Base-by-base conservation (phyloP, 768 basidiomycete genomes). In the Leccinum broughii region DNA sequence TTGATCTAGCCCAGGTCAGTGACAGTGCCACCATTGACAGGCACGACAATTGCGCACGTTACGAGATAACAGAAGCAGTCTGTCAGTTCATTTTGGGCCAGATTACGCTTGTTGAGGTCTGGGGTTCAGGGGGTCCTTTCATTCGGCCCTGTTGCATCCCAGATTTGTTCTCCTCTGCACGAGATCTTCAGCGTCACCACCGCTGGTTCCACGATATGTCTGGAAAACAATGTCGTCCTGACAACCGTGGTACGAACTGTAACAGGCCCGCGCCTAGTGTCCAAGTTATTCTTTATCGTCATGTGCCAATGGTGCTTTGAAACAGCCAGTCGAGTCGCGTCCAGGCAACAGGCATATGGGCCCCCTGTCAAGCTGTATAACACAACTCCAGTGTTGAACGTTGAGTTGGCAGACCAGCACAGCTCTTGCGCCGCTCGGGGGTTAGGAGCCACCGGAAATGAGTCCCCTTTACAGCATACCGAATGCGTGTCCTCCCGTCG, bases 41-140 rank as follows among this genome's bases (percentile, higher is more conserved):
- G 56, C 46, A 37, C 50, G 7, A 53, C 50, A 39, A 9, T 15
- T 30, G 57, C 61, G 2, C 57, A 62, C 51, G 34, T 13, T 50
- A 28, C 30, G 49, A 66, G 49, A 66, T 69, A 66, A 68, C 55
- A 56, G 51, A 15, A 39, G 55, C 52, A 37, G 54, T 32, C 57
- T 39, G 58, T 44, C 58, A 32, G 13, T 35, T 52, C 55, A 60
- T 49, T 58, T 56, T 44, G 56, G 49, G 52, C 50, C 28, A 51
- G 17, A 37, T 54, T 44, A 35, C 13, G 44, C n/a, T 20, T 44
- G 44, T 44, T 37, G 6, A 14, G 35, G 35, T 4, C 39, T 17
- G 17, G 17, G 17, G 39, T 41, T 41, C 39, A 41, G 39, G 39
- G 8, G 9, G 17, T 14, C 9, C 28, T 10, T 30, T 2, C 10